Conservation (phyloP, 1,139 yeast genomes). For the Geotrichum fermentans region DNA sequence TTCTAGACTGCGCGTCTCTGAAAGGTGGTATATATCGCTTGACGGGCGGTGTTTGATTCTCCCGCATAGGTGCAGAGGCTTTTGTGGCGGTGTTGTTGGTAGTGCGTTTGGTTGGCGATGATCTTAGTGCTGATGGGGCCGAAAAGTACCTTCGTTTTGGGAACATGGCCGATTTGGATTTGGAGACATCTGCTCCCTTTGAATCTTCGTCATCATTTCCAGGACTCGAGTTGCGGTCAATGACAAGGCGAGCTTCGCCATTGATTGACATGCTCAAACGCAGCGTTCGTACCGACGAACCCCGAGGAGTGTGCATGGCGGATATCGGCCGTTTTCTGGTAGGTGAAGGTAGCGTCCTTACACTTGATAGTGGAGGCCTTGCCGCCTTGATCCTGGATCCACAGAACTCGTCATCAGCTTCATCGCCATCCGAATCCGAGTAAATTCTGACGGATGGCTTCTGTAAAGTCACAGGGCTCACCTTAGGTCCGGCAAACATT, state of each 20-base stretch:
- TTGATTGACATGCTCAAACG: conserved; percentile 1
- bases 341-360: background rate
- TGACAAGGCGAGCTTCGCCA: conserved; percentile 4
- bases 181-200: background rate
- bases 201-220: background rate
- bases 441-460: background rate
- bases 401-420: background rate
- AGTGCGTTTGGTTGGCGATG: background rate
- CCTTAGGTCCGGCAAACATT: background rate
- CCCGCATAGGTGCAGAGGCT: too few relatives aligned
- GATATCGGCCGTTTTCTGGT: too few relatives aligned
- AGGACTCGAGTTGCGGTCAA: background rate
- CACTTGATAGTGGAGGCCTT: background rate
- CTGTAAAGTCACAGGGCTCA: too few relatives aligned
- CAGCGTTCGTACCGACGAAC: background rate
- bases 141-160: background rate
- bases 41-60: too few relatives aligned
- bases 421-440: background rate
- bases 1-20: background rate
- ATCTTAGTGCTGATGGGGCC: background rate
- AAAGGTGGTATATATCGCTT: too few relatives aligned
- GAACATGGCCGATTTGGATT: background rate
- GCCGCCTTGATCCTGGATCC: background rate
- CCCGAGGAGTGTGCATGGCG: background rate
- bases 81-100: background rate